phyloP scores from a whole-genome alignment of 768 basidiomycete genomes.

The Cystobasidium ongulense region DNA sequence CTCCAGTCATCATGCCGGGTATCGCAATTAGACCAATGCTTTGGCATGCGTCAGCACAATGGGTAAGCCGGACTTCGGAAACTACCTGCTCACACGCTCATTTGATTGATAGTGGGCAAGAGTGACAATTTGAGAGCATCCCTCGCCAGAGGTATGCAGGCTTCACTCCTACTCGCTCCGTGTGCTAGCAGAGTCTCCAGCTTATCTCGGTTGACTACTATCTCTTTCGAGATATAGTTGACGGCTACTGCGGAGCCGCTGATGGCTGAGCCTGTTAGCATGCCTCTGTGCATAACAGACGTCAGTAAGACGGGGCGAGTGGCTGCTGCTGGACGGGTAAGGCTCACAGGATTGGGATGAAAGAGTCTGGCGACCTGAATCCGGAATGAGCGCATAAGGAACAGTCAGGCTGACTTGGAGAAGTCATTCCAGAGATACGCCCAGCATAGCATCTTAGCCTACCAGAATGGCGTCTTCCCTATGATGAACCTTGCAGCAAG shows the following conservation, averaged over 20 bases:
- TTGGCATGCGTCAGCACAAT: neutral
- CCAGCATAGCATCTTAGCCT: neutral
- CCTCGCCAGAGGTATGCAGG: conserved; percentile 66
- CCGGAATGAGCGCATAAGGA: conserved; percentile 53
- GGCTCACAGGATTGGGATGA: conserved; percentile 12
- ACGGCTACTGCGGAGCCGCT: conserved; percentile 65
- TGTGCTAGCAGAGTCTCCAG: conserved; percentile 78
- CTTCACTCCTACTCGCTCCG: conserved; percentile 74
- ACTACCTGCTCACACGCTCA: conserved; percentile 59
- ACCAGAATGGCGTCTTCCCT: conserved; percentile 10
- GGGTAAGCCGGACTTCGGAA: conserved; percentile 29
- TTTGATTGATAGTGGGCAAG: conserved; percentile 72
- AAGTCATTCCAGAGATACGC: neutral
- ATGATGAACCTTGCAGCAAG: neutral
- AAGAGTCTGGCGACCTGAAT: conserved; percentile 62
- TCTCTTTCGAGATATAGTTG: conserved; percentile 63
- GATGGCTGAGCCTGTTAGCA: conserved; percentile 74
- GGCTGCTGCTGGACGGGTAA: neutral
- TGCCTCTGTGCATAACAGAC: conserved; percentile 66
- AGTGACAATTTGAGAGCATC: conserved; percentile 73
- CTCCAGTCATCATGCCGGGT: conserved; percentile 81
- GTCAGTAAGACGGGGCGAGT: neutral
- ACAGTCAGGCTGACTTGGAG: neutral
- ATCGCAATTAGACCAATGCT: conserved; percentile 47
- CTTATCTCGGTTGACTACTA: conserved; percentile 77